Evolutionary conservation across 305 asterid genomes (phyloP).

Genomic region (Coffea humblotiana): DNA sequence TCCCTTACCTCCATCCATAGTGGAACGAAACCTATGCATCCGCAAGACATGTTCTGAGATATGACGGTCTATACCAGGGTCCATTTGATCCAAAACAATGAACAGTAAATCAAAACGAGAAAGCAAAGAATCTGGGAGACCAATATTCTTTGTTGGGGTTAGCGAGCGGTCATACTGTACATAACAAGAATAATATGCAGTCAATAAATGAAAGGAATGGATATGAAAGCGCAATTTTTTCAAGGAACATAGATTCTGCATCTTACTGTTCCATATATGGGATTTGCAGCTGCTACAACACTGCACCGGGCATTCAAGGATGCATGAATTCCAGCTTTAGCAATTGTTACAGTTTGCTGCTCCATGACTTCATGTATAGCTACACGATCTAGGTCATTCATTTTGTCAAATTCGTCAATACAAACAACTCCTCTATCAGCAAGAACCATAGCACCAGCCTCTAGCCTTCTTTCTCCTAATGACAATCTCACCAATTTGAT

Average conservation of each 20-base stretch:
- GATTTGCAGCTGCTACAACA: conserved; percentile 99
- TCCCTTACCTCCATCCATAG: conserved; percentile 67
- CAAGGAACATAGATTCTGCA: conserved; percentile 14
- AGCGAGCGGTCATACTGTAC: conserved; percentile 93
- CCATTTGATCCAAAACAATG: conserved; percentile 99
- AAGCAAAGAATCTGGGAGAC: conserved; percentile 98
- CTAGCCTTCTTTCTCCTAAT: conserved; percentile 89
- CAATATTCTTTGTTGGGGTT: conserved; percentile 96
- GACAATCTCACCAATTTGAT: conserved; percentile 16
- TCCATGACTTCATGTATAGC: conserved; percentile 99
- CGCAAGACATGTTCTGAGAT: conserved; percentile 92
- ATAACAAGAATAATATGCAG: conserved; percentile 11
- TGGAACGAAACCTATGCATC: conserved; percentile 84
- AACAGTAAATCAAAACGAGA: conserved; percentile 96
- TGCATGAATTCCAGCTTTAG: conserved; percentile 99
- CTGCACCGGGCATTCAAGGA: conserved; percentile 98
- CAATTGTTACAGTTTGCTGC: conserved; percentile 98
- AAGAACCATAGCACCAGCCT: conserved; percentile 99
- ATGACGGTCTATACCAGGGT: conserved; percentile 84
- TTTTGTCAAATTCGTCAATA: conserved; percentile 95
- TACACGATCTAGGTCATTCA: conserved; percentile 98
- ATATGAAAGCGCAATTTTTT: neutral
- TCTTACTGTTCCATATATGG: conserved; percentile 97
- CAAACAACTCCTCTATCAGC: conserved; percentile 98
- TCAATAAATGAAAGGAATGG: conserved; percentile 15